Percentiles rank a stretch among this genome's conserved stretches.
Conservation (phyloP, 345 rosid genomes). For the Lumnitzera racemosa region DNA sequence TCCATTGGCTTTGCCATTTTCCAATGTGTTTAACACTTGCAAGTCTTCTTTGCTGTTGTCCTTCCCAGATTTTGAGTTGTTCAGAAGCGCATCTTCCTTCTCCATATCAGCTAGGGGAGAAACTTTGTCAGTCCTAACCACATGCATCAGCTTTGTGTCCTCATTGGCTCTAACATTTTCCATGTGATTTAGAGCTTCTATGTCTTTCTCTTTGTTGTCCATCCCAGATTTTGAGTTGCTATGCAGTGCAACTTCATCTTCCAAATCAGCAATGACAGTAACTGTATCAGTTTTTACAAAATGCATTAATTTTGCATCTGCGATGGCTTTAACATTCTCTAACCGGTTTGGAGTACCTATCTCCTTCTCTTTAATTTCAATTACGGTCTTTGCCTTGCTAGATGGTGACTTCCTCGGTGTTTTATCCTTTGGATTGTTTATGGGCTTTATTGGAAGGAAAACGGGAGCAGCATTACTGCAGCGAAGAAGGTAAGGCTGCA, state of each 20-base stretch:
- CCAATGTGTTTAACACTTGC: too few relatives aligned
- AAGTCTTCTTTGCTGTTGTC: slow-evolving; percentile 2
- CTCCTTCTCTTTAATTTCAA: slow-evolving; percentile 29
- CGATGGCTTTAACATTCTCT: slow-evolving; percentile 30
- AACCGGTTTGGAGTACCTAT: slow-evolving; percentile 24
- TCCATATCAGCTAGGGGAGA: too few relatives aligned
- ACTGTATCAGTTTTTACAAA: slow-evolving; percentile 27
- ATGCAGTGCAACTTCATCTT: slow-evolving; percentile 36
- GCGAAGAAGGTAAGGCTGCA: slow-evolving; percentile 65
- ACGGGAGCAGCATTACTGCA: slow-evolving; percentile 62
- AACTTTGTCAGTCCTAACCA: too few relatives aligned
- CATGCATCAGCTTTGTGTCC: too few relatives aligned
- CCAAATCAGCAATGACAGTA: slow-evolving; percentile 46
- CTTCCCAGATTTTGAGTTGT: too few relatives aligned
- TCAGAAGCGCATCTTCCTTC: too few relatives aligned
- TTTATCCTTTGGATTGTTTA: slow-evolving; percentile 52
- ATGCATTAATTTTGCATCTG: slow-evolving; percentile 19
- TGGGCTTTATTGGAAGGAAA: slow-evolving; percentile 69
- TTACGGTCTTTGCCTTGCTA: slow-evolving; percentile 31
- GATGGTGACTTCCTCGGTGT: slow-evolving; percentile 48
- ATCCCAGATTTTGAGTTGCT: too few relatives aligned
- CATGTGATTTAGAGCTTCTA: too few relatives aligned
- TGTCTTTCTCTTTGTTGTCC: too few relatives aligned
- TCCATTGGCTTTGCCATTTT: too few relatives aligned
- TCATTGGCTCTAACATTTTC: too few relatives aligned